Base-by-base conservation (phyloP, 257 asterid genomes). In the Craterostigma plantagineum region DNA sequence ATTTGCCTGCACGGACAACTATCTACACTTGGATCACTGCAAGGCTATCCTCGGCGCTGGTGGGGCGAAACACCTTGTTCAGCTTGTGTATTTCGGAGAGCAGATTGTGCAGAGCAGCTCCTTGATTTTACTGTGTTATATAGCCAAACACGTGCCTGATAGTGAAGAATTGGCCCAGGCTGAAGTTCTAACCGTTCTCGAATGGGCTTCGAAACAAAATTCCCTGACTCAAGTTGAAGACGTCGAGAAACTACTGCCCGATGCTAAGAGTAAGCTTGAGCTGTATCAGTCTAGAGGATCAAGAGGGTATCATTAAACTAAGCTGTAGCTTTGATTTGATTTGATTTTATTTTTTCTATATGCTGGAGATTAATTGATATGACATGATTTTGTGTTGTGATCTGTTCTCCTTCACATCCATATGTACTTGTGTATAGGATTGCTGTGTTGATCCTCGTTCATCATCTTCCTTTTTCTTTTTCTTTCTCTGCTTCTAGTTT, bases 101-200 rank as follows among this genome's bases (percentile, higher is more conserved):
- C 79, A 71, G 53, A 46, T 64, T 9, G 77, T 79, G 50, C 75
- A 79, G 51, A 63, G 69, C 14, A 18, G 37, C 3, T 80, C 83
- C 3, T 43, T 79, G 58, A 49, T 64, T 27, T 49, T 79, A 35
- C 53, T 76, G 14, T 63, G 76, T 61, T 60, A 46, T 38, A 67
- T 72, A 35, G 73, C 87, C 0, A 51, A 69, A 57, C 71, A 79
- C 23, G 77, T 72, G 4, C 87, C 92, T 1, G 80, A 79, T 18
- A 72, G 92, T 18, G 92, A 79, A 50, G 87, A 75, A 37, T 70
- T 79, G 13, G 83, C 87, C 0, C 57, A 43, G 10, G 82, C 80
- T 0, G 80, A 69, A 51, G 87, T 72, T 15, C 72, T 75, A 1
- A 49, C 67, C 0, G 77, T 79, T 51, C 69, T 79, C 0, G 87